A percentile compares a stretch with the other conserved stretches of the same genome.
Conservation (phyloP, 345 rosid species). For the Sisymbrium irio region DNA sequence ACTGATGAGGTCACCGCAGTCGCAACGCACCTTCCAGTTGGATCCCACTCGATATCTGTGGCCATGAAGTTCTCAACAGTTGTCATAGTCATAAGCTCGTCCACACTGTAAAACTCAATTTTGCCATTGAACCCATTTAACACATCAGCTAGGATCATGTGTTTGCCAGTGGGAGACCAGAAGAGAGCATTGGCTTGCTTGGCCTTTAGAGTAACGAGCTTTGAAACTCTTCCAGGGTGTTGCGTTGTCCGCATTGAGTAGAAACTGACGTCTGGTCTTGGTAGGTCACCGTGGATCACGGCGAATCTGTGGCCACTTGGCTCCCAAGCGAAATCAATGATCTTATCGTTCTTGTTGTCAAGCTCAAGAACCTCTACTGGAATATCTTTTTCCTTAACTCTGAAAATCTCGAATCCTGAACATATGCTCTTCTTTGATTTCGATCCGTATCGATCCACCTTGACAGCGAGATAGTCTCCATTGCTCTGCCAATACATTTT, state of each 20-base stretch:
- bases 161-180: too few relatives aligned
- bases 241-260: constrained; percentile 62
- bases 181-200: too few relatives aligned
- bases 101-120: too few relatives aligned
- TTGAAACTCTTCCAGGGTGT: constrained; percentile 59
- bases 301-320: constrained; percentile 97
- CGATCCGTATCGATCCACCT: constrained; percentile 77
- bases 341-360: constrained; percentile 93
- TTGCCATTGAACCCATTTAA: too few relatives aligned
- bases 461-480: constrained; percentile 90
- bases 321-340: constrained; percentile 96
- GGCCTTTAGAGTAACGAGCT: constrained; percentile 80
- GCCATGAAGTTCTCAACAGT: too few relatives aligned
- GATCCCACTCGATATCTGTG: too few relatives aligned
- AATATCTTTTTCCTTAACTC: constrained; percentile 88
- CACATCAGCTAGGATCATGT: too few relatives aligned
- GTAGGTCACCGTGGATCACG: constrained; percentile 88
- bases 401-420: constrained; percentile 94
- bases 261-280: constrained; percentile 90
- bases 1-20: too few relatives aligned
- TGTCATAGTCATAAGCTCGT: too few relatives aligned
- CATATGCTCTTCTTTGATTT: constrained; percentile 93
- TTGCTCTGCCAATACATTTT: constrained; percentile 93
- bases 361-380: constrained; percentile 98
- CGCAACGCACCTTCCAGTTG: too few relatives aligned